phyloP scores from a whole-genome alignment of 164 flowering plant species.

The Santalum album region DNA sequence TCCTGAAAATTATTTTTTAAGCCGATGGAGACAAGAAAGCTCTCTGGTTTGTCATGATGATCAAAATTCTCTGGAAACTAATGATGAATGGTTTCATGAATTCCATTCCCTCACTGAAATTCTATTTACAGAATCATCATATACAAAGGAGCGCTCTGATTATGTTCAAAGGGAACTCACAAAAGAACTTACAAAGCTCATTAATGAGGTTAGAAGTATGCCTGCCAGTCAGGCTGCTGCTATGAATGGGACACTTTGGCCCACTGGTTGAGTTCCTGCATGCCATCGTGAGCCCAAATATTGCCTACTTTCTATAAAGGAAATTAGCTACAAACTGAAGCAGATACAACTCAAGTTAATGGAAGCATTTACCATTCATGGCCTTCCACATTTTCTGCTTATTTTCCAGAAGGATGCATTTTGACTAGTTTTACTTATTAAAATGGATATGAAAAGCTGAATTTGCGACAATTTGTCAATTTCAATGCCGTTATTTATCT shows the following conservation, averaged over 20 bases:
- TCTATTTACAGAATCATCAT: conserved; percentile 44
- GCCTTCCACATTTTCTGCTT: no score
- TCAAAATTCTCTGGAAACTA: conserved; percentile 13
- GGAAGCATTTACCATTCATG: not conserved
- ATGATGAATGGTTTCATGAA: conserved; percentile 35
- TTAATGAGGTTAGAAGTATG: conserved; percentile 39
- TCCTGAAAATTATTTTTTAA: conserved; percentile 50
- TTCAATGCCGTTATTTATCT: not conserved
- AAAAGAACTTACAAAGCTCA: conserved; percentile 32
- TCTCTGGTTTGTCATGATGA: conserved; percentile 22
- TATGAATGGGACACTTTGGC: conserved; percentile 25
- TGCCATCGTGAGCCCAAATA: not conserved
- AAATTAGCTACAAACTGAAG: not conserved
- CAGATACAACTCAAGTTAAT: not conserved
- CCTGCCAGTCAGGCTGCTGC: conserved; percentile 28
- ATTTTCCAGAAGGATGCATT: not conserved
- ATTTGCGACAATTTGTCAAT: not conserved
- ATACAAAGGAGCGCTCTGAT: conserved; percentile 38
- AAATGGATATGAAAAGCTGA: not conserved
- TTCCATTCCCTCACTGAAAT: conserved; percentile 39
- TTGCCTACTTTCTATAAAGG: not conserved
- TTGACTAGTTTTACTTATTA: not conserved
- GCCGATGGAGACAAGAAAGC: conserved; percentile 46
- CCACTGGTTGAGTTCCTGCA: conserved; percentile 11
- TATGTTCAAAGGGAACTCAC: conserved; percentile 37